Evolutionary conservation across 495 filamentous ascomycete genomes (phyloP).

Genomic region (Penicillium steckii): DNA sequence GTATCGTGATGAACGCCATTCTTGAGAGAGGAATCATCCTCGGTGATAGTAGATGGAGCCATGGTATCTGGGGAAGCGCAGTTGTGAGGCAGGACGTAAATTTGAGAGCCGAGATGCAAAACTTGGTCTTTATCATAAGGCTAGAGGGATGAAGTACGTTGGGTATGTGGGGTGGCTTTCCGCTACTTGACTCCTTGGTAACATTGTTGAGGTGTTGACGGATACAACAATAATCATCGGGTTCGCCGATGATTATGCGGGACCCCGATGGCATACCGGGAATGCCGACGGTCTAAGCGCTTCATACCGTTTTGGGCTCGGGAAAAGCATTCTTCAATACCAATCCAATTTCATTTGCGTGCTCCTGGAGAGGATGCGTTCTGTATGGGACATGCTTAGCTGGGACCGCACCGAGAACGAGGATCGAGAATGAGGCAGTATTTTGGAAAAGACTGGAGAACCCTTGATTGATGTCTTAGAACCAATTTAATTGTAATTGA

Average conservation of each 20-base stretch:
- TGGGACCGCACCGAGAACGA: too few relatives aligned
- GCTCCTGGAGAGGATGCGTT: too few relatives aligned
- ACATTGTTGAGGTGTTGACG: neutral
- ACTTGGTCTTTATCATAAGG: neutral
- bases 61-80: neutral
- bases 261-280: neutral
- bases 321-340: too few relatives aligned
- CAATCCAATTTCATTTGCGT: too few relatives aligned
- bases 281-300: neutral
- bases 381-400: too few relatives aligned
- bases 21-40: neutral
- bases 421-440: too few relatives aligned
- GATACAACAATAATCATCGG: neutral
- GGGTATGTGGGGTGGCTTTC: neutral
- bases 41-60: neutral
- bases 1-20: neutral
- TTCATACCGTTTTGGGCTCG: neutral
- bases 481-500: too few relatives aligned
- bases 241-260: neutral
- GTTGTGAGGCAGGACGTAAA: neutral
- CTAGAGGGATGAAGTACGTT: neutral
- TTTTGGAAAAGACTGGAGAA: too few relatives aligned
- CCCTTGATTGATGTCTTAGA: too few relatives aligned
- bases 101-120: neutral
- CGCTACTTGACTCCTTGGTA: too few relatives aligned